A percentile compares a stretch with the other conserved stretches of the same genome.
phyloP scores from a whole-genome alignment of 1,284 basidiomycete genomes.

The Ganoderma leucocontextum region DNA sequence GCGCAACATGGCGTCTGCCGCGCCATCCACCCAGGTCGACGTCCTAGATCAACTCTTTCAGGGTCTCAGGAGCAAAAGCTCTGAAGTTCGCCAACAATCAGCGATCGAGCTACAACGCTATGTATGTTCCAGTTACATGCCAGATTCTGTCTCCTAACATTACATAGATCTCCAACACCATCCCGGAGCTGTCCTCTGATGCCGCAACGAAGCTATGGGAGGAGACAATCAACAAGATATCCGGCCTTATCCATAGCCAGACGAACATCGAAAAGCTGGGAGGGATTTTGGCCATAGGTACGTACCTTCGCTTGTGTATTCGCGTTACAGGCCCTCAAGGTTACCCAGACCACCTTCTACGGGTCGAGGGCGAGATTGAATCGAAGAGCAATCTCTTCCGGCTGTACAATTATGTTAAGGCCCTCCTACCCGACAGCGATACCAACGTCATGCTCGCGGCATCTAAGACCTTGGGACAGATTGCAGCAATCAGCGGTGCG shows the following conservation, averaged over 20 bases:
- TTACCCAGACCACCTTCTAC: conserved; percentile 71
- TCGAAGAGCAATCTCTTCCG: conserved; percentile 82
- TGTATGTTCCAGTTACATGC: conserved; percentile 51
- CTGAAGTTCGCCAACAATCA: conserved; percentile 68
- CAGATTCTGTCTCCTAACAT: conserved; percentile 12
- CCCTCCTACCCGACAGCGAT: conserved; percentile 84
- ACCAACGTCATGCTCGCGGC: conserved; percentile 90
- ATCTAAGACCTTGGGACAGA: conserved; percentile 85
- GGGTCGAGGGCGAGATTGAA: conserved; percentile 77
- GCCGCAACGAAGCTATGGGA: conserved; percentile 83
- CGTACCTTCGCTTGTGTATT: conserved; percentile 32
- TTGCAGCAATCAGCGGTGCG: conserved; percentile 82
- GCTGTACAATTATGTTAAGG: conserved; percentile 92
- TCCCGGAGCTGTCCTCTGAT: conserved; percentile 82
- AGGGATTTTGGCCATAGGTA: conserved; percentile 85
- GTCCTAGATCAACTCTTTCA: conserved; percentile 71
- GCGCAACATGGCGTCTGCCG: conserved; percentile 61
- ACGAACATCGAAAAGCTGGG: conserved; percentile 81
- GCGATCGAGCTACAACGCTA: conserved; percentile 76
- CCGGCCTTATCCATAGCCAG: conserved; percentile 85
- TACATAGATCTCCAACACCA: conserved; percentile 70
- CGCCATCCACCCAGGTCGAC: conserved; percentile 63
- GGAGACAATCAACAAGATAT: conserved; percentile 82
- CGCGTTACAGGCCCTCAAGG: not conserved
- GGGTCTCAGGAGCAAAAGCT: conserved; percentile 67